A percentile compares a stretch with the other conserved stretches of the same genome.
These are phyloP conservation scores for Pseudevernia furfuracea DNA, from an alignment of 495 filamentous ascomycete species.

Conservation along the genomic window DNA sequence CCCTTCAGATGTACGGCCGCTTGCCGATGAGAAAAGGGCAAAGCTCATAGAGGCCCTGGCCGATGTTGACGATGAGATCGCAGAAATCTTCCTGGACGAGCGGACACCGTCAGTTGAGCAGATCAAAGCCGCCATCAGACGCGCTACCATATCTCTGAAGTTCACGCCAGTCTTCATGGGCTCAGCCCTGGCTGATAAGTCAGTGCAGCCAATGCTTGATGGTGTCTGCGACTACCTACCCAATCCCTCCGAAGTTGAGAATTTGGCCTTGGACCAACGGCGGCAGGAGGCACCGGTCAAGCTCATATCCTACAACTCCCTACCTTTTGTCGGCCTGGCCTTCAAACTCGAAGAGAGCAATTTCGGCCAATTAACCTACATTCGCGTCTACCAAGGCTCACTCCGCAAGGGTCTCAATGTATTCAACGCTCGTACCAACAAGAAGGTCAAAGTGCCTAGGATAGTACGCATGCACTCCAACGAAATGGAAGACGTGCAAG, in stretches of 20 bases:
- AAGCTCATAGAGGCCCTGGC: constrained; percentile 92
- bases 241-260: constrained; percentile 84
- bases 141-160: constrained; percentile 78
- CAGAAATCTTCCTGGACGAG: constrained; percentile 91
- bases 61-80: constrained; percentile 97
- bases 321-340: constrained; percentile 90
- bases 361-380: constrained; percentile 96
- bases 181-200: constrained; percentile 88
- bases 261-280: constrained; percentile 77
- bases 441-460: constrained; percentile 93
- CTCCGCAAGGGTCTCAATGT: constrained; percentile 82
- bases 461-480: constrained; percentile 99
- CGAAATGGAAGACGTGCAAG: constrained; percentile 93
- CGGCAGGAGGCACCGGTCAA: constrained; percentile 71
- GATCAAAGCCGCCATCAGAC: constrained; percentile 82
- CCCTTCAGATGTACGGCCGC: constrained; percentile 62
- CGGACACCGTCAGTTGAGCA: constrained; percentile 64
- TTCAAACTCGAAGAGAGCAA: constrained; percentile 99
- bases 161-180: constrained; percentile 97
- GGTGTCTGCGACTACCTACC: constrained; percentile 94
- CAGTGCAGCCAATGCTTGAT: constrained; percentile 94
- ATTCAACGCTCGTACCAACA: constrained; percentile 86
- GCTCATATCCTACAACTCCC: constrained; percentile 82
- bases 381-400: constrained; percentile 94
- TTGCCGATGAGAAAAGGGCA: constrained; percentile 70